Conservation (phyloP, 345 rosid species). For the Trapa incisa region DNA sequence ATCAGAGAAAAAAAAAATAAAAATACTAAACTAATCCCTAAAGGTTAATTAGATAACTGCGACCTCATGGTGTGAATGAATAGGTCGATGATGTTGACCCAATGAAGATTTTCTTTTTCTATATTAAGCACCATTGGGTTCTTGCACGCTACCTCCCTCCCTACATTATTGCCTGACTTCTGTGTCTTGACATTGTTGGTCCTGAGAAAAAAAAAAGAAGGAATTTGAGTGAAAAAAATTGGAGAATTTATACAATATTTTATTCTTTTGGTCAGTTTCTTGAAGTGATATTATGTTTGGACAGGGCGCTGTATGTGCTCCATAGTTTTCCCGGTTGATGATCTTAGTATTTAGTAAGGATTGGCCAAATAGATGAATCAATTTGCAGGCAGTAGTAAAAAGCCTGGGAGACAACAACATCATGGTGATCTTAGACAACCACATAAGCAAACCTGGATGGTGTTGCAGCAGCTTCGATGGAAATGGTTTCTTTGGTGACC, state of each 20-base stretch:
- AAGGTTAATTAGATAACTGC: neutral
- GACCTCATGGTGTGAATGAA: neutral
- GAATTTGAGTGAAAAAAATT: neutral
- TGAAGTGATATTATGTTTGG: neutral
- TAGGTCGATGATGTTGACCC: neutral
- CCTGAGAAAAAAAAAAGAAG: neutral
- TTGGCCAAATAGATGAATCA: neutral
- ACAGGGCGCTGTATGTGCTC: neutral
- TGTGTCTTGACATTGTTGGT: neutral
- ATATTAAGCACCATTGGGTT: neutral
- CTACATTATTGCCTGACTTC: neutral
- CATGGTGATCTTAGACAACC: slow-evolving; percentile 90
- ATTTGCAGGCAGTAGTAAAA: slow-evolving; percentile 61
- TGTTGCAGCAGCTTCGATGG: slow-evolving; percentile 66
- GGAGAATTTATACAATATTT: neutral
- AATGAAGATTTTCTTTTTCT: neutral
- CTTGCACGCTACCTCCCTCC: neutral
- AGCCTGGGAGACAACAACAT: slow-evolving; percentile 53
- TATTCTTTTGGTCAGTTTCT: too few relatives aligned
- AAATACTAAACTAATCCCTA: neutral
- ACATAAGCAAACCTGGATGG: slow-evolving; percentile 89
- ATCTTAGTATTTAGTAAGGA: neutral
- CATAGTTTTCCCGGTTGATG: neutral
- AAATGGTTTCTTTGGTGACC: slow-evolving; percentile 95
- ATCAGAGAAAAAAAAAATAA: too few relatives aligned